phyloP scores from a whole-genome alignment of 1,139 yeast species.

The Diutina ranongensis region DNA sequence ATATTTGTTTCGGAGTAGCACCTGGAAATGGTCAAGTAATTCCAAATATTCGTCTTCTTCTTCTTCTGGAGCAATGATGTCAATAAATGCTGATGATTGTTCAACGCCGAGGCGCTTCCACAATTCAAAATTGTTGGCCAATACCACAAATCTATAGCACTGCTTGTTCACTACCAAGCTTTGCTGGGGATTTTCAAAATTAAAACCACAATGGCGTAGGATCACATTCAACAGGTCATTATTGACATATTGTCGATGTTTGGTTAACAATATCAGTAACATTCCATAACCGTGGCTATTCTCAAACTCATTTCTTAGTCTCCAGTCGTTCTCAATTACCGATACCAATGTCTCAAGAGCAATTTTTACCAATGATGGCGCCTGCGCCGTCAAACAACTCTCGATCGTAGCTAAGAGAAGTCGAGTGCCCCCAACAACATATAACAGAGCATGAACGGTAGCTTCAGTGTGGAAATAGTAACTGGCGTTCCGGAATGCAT shows the following conservation, averaged over 20 bases:
- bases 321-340: conserved; percentile 24
- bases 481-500: background rate
- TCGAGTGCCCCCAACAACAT: conserved; percentile 27
- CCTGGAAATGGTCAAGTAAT: conserved; percentile 46
- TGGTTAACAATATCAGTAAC: conserved; percentile 18
- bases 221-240: conserved; percentile 6
- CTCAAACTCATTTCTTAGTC: conserved; percentile 31
- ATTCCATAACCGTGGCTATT: conserved; percentile 31
- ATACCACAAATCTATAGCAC: conserved; percentile 7
- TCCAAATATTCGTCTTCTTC: background rate
- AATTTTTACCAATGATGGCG: conserved; percentile 12
- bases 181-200: conserved; percentile 14
- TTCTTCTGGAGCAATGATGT: background rate
- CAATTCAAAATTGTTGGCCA: conserved; percentile 25
- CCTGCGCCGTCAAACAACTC: conserved; percentile 13
- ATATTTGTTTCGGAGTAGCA: conserved; percentile 41
- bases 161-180: conserved; percentile 1
- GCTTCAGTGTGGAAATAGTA: conserved; percentile 1
- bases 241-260: conserved; percentile 13
- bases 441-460: conserved; percentile 19
- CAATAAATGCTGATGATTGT: background rate
- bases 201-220: conserved; percentile 16
- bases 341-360: conserved; percentile 18
- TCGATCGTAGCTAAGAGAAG: conserved; percentile 23
- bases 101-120: conserved; percentile 8